Percentiles rank a stretch among this genome's conserved stretches.
Evolutionary conservation across 768 basidiomycete species (phyloP).

Genomic region (Termitomyces sp.): DNA sequence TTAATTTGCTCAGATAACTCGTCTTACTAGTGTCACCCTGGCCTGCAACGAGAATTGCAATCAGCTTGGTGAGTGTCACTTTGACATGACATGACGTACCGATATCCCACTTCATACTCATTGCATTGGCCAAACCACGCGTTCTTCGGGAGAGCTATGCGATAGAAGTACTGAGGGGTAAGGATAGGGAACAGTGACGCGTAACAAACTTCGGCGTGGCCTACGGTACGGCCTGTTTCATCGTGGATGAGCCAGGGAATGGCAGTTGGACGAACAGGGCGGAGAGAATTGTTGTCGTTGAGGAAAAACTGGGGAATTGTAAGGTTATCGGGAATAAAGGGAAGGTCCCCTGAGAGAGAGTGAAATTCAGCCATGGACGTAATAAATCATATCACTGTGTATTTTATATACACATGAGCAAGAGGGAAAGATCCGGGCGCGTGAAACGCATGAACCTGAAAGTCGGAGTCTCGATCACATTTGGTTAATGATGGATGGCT

Average conservation of each 20-base stretch:
- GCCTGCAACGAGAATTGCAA: conserved; percentile 26
- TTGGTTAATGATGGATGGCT: no score
- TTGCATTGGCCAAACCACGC: conserved; percentile 50
- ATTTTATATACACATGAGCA: not conserved
- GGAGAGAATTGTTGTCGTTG: conserved; percentile 34
- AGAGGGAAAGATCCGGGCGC: no score
- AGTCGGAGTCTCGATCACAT: no score
- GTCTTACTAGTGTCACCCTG: conserved; percentile 49
- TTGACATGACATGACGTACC: conserved; percentile 28
- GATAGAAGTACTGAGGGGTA: not conserved
- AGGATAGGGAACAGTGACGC: not conserved
- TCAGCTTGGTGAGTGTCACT: not conserved
- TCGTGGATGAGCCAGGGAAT: conserved; percentile 63
- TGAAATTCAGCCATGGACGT: conserved; percentile 31
- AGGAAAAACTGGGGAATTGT: conserved; percentile 68
- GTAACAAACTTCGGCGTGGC: conserved; percentile 44
- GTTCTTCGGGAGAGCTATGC: conserved; percentile 40
- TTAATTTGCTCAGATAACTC: not conserved
- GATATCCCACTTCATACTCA: conserved; percentile 45
- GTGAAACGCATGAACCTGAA: no score
- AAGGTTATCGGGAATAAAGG: conserved; percentile 57
- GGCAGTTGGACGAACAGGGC: conserved; percentile 43
- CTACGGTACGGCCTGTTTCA: conserved; percentile 39
- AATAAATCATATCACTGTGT: not conserved
- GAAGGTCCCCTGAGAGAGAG: conserved; percentile 28